Conservation (phyloP, 2,329 filamentous ascomycete genomes). For the Cladophialophora bantiana region DNA sequence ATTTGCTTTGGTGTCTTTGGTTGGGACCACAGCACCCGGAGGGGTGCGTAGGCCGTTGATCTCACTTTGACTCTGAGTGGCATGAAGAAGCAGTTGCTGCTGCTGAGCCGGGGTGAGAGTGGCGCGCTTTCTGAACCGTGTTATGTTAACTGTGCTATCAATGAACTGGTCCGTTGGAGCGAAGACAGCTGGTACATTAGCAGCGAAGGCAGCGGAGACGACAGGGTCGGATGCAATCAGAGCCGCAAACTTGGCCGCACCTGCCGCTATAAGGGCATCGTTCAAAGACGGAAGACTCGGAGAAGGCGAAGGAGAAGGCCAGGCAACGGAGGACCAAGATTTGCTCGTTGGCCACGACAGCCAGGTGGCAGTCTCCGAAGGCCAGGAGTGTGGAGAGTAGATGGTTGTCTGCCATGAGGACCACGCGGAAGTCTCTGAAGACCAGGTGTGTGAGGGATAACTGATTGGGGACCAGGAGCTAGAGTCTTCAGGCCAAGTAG, state of each 20-base stretch:
- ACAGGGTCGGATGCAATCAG: constrained; percentile 16
- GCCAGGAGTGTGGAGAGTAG: background rate
- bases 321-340: background rate
- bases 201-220: constrained; percentile 13
- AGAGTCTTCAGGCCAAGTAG: background rate
- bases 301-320: constrained; percentile 8
- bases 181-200: constrained; percentile 2
- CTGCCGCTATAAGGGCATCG: constrained; percentile 18
- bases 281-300: constrained; percentile 13
- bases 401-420: constrained; percentile 5
- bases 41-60: constrained; percentile 19
- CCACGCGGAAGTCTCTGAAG: background rate
- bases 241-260: constrained; percentile 16
- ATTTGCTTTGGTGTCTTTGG: constrained; percentile 18
- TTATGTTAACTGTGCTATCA: background rate
- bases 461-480: background rate
- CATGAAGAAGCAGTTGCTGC: constrained; percentile 17
- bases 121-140: constrained; percentile 6
- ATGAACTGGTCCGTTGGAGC: constrained; percentile 18
- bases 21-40: constrained; percentile 11
- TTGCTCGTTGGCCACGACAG: background rate
- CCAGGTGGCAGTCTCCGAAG: constrained; percentile 1
- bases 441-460: background rate
- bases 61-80: constrained; percentile 16
- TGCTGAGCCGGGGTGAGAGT: constrained; percentile 19